Conservation (phyloP, 2,329 filamentous ascomycete species). For the Ophiocordyceps unilateralis region DNA sequence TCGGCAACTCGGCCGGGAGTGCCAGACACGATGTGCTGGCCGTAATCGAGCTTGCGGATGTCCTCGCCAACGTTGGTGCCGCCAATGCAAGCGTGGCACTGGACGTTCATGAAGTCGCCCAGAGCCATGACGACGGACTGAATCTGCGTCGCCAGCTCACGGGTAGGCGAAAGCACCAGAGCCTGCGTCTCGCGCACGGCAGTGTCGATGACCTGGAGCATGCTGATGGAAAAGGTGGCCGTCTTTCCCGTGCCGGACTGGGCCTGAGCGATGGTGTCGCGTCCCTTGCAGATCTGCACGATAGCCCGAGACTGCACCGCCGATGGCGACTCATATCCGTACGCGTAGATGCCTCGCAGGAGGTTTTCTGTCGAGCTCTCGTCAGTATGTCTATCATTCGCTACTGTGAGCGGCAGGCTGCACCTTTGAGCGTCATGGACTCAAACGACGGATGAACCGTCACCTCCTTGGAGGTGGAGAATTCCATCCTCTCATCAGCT, state of each 20-base stretch:
- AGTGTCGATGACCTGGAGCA: constrained; percentile 96
- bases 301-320: constrained; percentile 96
- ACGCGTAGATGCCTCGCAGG: constrained; percentile 91
- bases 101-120: constrained; percentile 98
- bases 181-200: constrained; percentile 94
- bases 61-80: constrained; percentile 96
- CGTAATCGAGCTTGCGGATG: constrained; percentile 93
- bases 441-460: constrained; percentile 88
- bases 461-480: constrained; percentile 94
- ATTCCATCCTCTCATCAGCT: constrained; percentile 93
- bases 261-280: constrained; percentile 98
- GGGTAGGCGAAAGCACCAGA: constrained; percentile 90
- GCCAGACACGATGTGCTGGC: constrained; percentile 92
- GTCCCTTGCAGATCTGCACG: constrained; percentile 99
- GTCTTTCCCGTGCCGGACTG: constrained; percentile 99
- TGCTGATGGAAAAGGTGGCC: constrained; percentile 97
- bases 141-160: constrained; percentile 97
- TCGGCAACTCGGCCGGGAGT: constrained; percentile 97
- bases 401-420: not conserved
- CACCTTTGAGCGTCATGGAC: constrained; percentile 84
- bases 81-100: constrained; percentile 98
- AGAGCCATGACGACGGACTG: constrained; percentile 98
- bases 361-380: constrained; percentile 50
- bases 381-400: not conserved
- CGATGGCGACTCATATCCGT: constrained; percentile 95